phyloP scores from a whole-genome alignment of 768 basidiomycete genomes.

The Macrolepiota dolichaula region DNA sequence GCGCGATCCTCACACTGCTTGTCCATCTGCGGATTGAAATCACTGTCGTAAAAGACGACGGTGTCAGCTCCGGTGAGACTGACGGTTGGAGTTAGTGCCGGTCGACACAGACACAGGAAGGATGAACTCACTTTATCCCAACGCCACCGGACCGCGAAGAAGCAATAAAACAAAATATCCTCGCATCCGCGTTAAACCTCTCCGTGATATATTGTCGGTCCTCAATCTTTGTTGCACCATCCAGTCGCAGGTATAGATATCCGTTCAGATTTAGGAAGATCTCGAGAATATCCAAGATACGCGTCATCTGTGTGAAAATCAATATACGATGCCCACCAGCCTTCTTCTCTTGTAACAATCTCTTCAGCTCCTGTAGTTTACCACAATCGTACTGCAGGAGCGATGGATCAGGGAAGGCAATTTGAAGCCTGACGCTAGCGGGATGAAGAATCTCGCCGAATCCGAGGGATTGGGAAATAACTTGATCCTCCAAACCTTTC shows the following conservation, averaged over 20 bases:
- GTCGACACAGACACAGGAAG: slow-evolving; percentile 14
- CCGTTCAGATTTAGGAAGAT: slow-evolving; percentile 91
- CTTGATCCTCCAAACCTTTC: slow-evolving; percentile 30
- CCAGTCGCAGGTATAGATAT: slow-evolving; percentile 89
- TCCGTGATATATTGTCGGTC: slow-evolving; percentile 91
- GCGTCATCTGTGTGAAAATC: slow-evolving; percentile 98
- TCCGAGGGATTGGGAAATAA: slow-evolving; percentile 29
- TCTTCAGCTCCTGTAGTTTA: slow-evolving; percentile 84
- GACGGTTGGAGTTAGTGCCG: slow-evolving; percentile 19
- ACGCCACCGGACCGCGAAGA: slow-evolving; percentile 80
- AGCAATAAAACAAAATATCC: slow-evolving; percentile 87
- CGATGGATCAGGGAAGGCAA: slow-evolving; percentile 89
- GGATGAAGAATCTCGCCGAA: slow-evolving; percentile 74
- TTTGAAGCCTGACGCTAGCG: slow-evolving; percentile 78
- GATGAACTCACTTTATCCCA: slow-evolving; percentile 79
- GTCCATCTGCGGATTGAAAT: slow-evolving; percentile 98
- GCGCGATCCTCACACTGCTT: slow-evolving; percentile 94
- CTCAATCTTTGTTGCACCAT: slow-evolving; percentile 94
- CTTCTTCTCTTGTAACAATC: slow-evolving; percentile 78
- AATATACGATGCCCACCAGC: slow-evolving; percentile 85
- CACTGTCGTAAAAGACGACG: slow-evolving; percentile 96
- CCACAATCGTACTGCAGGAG: slow-evolving; percentile 95
- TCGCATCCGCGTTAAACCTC: slow-evolving; percentile 74
- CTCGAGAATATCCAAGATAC: slow-evolving; percentile 90
- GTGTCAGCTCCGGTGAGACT: slow-evolving; percentile 89